phyloP scores from a whole-genome alignment of 2,329 filamentous ascomycete species.

The Epichloe gansuensis region DNA sequence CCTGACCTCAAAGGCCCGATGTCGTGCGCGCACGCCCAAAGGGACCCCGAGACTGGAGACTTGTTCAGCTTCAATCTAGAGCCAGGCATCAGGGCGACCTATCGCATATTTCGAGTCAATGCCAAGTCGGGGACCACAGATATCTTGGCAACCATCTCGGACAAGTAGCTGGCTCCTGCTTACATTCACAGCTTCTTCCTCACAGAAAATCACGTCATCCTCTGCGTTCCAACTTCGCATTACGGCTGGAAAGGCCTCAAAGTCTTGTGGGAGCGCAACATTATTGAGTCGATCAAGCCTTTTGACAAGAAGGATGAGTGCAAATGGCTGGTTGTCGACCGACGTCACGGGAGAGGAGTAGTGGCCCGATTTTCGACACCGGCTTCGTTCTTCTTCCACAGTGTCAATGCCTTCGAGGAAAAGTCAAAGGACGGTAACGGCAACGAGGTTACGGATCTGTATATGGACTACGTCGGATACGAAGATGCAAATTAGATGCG shows the following conservation, averaged over 20 bases:
- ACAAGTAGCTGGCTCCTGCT: slow-evolving; percentile 37
- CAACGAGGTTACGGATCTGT: slow-evolving; percentile 31
- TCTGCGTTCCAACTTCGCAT: slow-evolving; percentile 60
- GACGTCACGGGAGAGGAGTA: slow-evolving; percentile 46
- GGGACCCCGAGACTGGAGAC: slow-evolving; percentile 61
- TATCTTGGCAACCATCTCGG: slow-evolving; percentile 54
- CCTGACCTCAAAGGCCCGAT: slow-evolving; percentile 53
- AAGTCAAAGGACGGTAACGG: slow-evolving; percentile 21
- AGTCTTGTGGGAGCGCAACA: slow-evolving; percentile 51
- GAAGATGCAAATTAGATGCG: slow-evolving; percentile 51
- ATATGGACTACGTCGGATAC: slow-evolving; percentile 54
- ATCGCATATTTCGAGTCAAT: slow-evolving; percentile 56
- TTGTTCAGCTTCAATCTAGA: slow-evolving; percentile 74
- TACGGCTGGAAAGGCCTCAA: slow-evolving; percentile 43
- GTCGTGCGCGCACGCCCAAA: slow-evolving; percentile 58
- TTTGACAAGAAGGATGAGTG: slow-evolving; percentile 45
- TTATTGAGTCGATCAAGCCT: slow-evolving; percentile 53
- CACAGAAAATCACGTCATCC: slow-evolving; percentile 54
- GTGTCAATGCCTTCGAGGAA: slow-evolving; percentile 64
- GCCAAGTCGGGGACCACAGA: slow-evolving; percentile 51
- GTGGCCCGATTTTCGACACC: slow-evolving; percentile 55
- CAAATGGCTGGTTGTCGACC: slow-evolving; percentile 65
- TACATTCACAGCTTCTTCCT: slow-evolving; percentile 81
- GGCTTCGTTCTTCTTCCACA: slow-evolving; percentile 68
- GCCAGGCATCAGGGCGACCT: slow-evolving; percentile 41